A percentile compares a stretch with the other conserved stretches of the same genome.
Conservation (phyloP, 176 grass and related monocot species). For the Canna indica region DNA sequence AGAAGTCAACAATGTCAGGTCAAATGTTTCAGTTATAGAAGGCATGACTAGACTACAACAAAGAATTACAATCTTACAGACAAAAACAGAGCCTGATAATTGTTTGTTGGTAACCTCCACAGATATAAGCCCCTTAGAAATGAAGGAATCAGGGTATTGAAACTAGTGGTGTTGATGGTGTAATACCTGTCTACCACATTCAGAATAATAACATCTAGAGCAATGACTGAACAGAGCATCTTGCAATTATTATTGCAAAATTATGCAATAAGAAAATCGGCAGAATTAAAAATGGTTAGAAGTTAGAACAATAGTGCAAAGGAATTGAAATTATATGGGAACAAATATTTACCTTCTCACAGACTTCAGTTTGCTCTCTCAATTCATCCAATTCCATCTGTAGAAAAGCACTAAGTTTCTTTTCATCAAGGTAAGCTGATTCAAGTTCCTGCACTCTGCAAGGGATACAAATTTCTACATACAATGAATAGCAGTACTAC, state of each 20-base stretch:
- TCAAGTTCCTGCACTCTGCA: slow-evolving; percentile 70
- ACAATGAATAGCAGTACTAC: slow-evolving; percentile 25
- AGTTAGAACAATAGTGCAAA: neutral
- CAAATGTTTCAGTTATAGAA: neutral
- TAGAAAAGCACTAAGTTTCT: slow-evolving; percentile 45
- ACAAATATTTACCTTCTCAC: slow-evolving; percentile 47
- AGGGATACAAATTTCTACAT: neutral
- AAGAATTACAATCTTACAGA: neutral
- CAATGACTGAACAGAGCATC: neutral
- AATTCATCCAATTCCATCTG: slow-evolving; percentile 51
- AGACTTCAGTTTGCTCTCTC: slow-evolving; percentile 49
- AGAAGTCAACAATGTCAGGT: neutral
- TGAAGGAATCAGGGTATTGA: neutral
- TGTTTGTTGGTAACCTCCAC: no score
- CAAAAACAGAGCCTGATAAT: neutral
- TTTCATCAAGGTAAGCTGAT: slow-evolving; percentile 48
- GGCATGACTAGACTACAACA: neutral
- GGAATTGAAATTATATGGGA: slow-evolving; percentile 1
- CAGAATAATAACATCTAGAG: neutral
- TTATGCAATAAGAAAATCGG: neutral
- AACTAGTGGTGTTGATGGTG: neutral
- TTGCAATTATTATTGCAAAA: neutral
- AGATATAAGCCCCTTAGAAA: neutral
- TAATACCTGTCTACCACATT: neutral
- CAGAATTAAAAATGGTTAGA: neutral